Evolutionary conservation across 139 green algal species (phyloP).

Genomic region (Bryopsis sp.): DNA sequence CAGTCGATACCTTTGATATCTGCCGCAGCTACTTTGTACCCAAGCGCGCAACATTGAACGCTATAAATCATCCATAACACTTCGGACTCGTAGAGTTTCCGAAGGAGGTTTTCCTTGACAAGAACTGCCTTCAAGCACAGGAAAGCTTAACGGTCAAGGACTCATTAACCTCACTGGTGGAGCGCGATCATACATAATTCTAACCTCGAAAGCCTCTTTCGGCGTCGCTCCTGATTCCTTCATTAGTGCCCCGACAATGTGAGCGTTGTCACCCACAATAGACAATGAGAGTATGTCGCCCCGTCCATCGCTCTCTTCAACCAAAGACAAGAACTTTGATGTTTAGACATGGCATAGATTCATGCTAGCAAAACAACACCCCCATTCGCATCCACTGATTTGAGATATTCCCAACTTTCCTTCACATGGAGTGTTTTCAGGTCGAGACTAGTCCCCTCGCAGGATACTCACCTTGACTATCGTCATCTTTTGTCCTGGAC

Average conservation of each 20-base stretch:
- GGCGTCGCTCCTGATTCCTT: background rate
- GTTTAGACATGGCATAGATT: too few relatives aligned
- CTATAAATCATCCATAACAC: conserved; percentile 27
- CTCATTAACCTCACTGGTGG: too few relatives aligned
- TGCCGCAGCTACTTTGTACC: conserved; percentile 14
- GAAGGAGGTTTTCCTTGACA: conserved; percentile 25
- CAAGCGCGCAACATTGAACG: conserved; percentile 28
- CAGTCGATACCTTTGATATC: conserved; percentile 28
- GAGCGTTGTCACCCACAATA: background rate
- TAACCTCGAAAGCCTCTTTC: background rate
- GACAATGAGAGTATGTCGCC: background rate
- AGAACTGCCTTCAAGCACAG: conserved; percentile 22
- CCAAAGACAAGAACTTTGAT: background rate
- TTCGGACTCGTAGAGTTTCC: conserved; percentile 27
- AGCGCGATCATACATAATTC: background rate
- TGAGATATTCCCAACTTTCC: too few relatives aligned
- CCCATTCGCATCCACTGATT: too few relatives aligned
- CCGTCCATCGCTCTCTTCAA: background rate
- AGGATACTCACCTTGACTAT: too few relatives aligned
- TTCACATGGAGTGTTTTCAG: too few relatives aligned
- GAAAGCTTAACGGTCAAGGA: too few relatives aligned
- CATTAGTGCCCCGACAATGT: background rate
- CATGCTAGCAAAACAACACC: too few relatives aligned
- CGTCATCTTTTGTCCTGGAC: too few relatives aligned
- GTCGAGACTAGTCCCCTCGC: too few relatives aligned